Evolutionary conservation across 345 rosid species (phyloP), one percentile per base, ranked within the genome.

Genomic region (Moricandia arvensis): DNA sequence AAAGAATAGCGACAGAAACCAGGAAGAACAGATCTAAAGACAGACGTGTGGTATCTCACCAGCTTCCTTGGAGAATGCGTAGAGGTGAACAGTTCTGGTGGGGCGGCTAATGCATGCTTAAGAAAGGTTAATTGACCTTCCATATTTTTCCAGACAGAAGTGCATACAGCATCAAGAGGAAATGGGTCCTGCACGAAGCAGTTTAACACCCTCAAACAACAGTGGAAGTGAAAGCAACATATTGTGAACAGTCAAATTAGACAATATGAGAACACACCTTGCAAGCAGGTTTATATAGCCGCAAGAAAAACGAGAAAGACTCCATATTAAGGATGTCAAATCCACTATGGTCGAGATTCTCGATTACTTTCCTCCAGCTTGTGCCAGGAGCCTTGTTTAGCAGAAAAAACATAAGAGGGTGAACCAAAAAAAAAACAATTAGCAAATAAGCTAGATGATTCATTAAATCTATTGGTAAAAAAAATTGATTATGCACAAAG

Each of bases 51-150:
- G 24, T 73, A 71, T 65, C 85, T 82, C 90, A 95, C 99, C 93
- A 95, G 85, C 82, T 85, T 90, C 82, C 93, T 87, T 66, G 80
- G 81, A 77, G 97, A 90, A 79, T 95, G 88, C 35, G 80, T 87
- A 83, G 90, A 95, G 75, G 96, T 89, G 79, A 95, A 92, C 75
- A 92, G 85, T 83, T 95, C 99, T 2, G 96, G 91, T 2, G 86
- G 88, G 16, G 98, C 90, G 37, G 82, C 75, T 34, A 88, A 85
- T 63, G 98, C 97, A 85, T 87, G 86, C 83, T 82, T 92, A 33
- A 95, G 90, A 81, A 95, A 83, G 71, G 99, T 89, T 80, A 92
- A 66, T 61, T 95, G 99, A 49, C 97, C 99, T 69, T 87, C 93
- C 38, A 76, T 76, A 79, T 95, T 95, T 81, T 89, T 90, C 99